These are phyloP conservation scores for Fusarium sacchari DNA, from an alignment of 2,329 filamentous ascomycete genomes.

Conservation along the genomic window DNA sequence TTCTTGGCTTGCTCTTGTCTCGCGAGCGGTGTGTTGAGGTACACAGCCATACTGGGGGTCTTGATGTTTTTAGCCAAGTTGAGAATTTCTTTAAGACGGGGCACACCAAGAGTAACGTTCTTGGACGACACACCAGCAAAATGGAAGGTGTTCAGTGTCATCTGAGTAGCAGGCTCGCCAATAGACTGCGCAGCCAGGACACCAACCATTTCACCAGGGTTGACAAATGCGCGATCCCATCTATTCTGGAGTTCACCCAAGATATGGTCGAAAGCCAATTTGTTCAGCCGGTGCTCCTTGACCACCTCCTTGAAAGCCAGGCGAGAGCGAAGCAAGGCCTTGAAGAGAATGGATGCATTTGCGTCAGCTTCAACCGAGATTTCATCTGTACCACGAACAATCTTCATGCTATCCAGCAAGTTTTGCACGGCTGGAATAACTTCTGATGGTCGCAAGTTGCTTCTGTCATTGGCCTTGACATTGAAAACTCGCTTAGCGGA, in stretches of 20 bases:
- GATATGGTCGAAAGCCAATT: conserved; percentile 91
- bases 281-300: conserved; percentile 84
- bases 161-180: conserved; percentile 97
- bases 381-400: conserved; percentile 85
- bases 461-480: conserved; percentile 84
- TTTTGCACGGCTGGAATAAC: conserved; percentile 83
- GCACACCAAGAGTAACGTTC: conserved; percentile 99
- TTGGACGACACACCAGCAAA: conserved; percentile 99
- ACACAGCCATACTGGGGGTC: conserved; percentile 96
- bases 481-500: conserved; percentile 91
- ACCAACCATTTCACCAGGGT: conserved; percentile 98
- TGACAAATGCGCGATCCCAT: conserved; percentile 86
- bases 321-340: conserved; percentile 87
- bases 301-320: conserved; percentile 94
- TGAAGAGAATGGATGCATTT: conserved; percentile 91
- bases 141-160: conserved; percentile 99
- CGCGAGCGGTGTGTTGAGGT: conserved; percentile 71
- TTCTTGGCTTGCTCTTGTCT: conserved; percentile 84
- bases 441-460: conserved; percentile 88
- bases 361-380: conserved; percentile 88
- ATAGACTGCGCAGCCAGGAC: conserved; percentile 98
- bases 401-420: conserved; percentile 79
- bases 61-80: conserved; percentile 99
- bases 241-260: conserved; percentile 89
- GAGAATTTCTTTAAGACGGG: conserved; percentile 98